phyloP scores from a whole-genome alignment of 192 early-diverging fungal genomes.

The Mortierella hygrophila region DNA sequence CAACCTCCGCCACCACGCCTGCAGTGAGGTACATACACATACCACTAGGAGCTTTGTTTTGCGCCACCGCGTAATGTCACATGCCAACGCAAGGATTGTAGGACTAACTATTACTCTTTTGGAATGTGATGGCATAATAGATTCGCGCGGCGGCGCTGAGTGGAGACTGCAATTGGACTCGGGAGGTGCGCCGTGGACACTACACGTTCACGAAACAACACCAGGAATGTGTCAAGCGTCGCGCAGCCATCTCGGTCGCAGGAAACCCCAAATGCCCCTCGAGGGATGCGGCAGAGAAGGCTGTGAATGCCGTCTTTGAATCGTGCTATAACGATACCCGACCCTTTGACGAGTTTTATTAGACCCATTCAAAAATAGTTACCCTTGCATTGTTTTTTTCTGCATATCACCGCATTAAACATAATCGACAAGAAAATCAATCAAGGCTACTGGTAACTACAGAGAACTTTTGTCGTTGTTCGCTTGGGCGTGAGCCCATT shows the following conservation, averaged over 20 bases:
- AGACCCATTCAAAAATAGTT: slow-evolving; percentile 8
- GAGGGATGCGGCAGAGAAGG: slow-evolving; percentile 84
- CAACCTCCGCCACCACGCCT: slow-evolving; percentile 84
- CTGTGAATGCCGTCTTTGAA: slow-evolving; percentile 88
- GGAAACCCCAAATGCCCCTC: slow-evolving; percentile 83
- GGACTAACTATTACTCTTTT: neutral
- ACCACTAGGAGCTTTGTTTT: neutral
- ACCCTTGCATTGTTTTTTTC: neutral
- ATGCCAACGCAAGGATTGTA: neutral
- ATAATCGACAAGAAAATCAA: slow-evolving; percentile 1
- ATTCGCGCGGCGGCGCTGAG: slow-evolving; percentile 83
- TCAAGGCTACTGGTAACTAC: neutral
- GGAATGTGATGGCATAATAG: slow-evolving; percentile 32
- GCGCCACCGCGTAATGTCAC: neutral
- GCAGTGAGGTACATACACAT: slow-evolving; percentile 69
- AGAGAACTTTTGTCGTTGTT: slow-evolving; percentile 45
- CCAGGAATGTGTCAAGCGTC: slow-evolving; percentile 88
- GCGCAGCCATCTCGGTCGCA: slow-evolving; percentile 83
- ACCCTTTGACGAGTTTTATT: slow-evolving; percentile 96
- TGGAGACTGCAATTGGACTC: slow-evolving; percentile 81
- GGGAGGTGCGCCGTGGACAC: slow-evolving; percentile 76
- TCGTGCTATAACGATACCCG: slow-evolving; percentile 95
- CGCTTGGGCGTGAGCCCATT: slow-evolving; percentile 26
- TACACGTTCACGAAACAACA: slow-evolving; percentile 83
- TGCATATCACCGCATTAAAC: neutral